Evolutionary conservation across 768 basidiomycete genomes (phyloP).

Genomic region (Tulasnella sp.): DNA sequence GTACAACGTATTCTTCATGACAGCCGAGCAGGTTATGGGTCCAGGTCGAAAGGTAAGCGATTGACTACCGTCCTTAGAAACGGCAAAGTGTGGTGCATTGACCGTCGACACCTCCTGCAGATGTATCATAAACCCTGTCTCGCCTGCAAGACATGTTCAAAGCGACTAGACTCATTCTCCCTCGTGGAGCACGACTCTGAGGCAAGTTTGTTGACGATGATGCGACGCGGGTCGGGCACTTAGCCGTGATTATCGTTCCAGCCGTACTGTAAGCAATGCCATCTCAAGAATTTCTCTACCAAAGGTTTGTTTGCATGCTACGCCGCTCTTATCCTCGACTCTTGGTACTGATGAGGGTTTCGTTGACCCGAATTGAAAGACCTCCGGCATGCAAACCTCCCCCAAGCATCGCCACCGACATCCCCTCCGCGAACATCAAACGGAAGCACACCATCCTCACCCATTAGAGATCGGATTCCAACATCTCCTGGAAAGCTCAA

Average conservation of each 20-base stretch:
- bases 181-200: conserved; percentile 77
- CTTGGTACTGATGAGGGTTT: conserved; percentile 43
- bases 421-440: conserved; percentile 4
- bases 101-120: conserved; percentile 33
- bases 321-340: conserved; percentile 50
- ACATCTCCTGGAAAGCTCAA: conserved; percentile 18
- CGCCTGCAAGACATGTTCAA: conserved; percentile 65
- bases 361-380: conserved; percentile 28
- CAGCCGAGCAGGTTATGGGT: conserved; percentile 77
- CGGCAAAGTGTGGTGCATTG: conserved; percentile 6
- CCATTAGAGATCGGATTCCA: not conserved
- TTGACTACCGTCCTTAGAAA: not conserved
- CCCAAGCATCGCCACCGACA: conserved; percentile 19
- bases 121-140: conserved; percentile 82
- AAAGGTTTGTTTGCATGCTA: conserved; percentile 28
- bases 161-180: conserved; percentile 66
- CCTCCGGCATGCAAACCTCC: conserved; percentile 26
- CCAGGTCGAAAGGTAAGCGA: conserved; percentile 74
- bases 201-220: conserved; percentile 38
- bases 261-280: conserved; percentile 66
- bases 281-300: conserved; percentile 71
- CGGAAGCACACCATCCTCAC: not conserved
- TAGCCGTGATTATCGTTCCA: conserved; percentile 11
- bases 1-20: not conserved
- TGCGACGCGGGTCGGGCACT: not conserved